phyloP scores from a whole-genome alignment of 441 rosid genomes.

The Kokia cookei region DNA sequence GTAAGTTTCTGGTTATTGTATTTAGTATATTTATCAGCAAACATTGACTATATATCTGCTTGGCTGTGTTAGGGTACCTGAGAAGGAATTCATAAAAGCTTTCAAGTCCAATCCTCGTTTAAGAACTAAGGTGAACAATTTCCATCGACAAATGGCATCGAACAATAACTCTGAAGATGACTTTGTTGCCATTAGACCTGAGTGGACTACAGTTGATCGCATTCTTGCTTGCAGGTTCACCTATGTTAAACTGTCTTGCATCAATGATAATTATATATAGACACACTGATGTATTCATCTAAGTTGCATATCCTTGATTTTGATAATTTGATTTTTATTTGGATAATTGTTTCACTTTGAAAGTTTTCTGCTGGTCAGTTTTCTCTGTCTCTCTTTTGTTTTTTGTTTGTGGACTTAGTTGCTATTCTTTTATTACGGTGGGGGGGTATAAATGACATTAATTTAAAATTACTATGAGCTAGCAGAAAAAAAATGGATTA shows the following conservation, averaged over 20 bases:
- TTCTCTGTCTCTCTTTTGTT: not conserved
- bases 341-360: slow-evolving; percentile 1
- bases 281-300: not conserved
- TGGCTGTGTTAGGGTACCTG: slow-evolving; percentile 70
- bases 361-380: not conserved
- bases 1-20: slow-evolving; percentile 32
- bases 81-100: slow-evolving; percentile 88
- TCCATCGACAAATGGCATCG: slow-evolving; percentile 71
- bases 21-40: not conserved
- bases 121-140: slow-evolving; percentile 88
- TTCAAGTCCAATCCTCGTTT: slow-evolving; percentile 90
- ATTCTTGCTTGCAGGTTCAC: slow-evolving; percentile 85
- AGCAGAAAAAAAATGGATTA: not conserved
- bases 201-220: slow-evolving; percentile 99
- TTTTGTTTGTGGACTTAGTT: not conserved
- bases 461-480: not conserved
- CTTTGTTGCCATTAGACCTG: slow-evolving; percentile 85
- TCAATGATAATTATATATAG: not conserved
- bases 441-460: not conserved
- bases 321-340: not conserved
- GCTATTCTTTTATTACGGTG: not conserved
- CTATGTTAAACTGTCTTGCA: slow-evolving; percentile 12
- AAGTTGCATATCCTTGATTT: not conserved
- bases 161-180: slow-evolving; percentile 75
- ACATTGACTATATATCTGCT: slow-evolving; percentile 4